Conservation (phyloP, 1,284 basidiomycete genomes). For the Ustilago xerochloae region DNA sequence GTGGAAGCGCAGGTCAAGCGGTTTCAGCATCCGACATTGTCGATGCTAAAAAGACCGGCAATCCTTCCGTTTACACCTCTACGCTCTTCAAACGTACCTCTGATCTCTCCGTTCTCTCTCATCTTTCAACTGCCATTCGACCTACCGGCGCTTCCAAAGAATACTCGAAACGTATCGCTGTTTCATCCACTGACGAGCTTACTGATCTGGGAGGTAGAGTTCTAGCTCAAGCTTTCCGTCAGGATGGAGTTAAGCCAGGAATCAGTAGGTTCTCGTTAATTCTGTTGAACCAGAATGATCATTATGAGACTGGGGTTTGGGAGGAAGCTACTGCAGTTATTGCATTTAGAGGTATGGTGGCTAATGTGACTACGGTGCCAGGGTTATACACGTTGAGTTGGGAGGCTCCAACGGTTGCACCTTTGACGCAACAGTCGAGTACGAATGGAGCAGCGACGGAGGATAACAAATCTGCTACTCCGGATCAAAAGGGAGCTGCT, state of each 20-base stretch:
- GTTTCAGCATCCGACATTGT: slow-evolving; percentile 10
- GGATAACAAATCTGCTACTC: background rate
- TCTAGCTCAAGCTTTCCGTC: slow-evolving; percentile 44
- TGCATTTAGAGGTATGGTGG: slow-evolving; percentile 34
- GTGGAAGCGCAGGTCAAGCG: background rate
- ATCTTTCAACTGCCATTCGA: slow-evolving; percentile 46
- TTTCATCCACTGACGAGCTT: slow-evolving; percentile 38
- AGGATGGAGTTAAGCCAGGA: slow-evolving; percentile 31
- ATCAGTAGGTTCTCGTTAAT: slow-evolving; percentile 39
- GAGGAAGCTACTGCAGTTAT: slow-evolving; percentile 30
- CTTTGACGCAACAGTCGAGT: no score
- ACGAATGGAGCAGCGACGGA: background rate
- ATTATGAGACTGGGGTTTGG: slow-evolving; percentile 40
- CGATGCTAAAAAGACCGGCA: slow-evolving; percentile 35
- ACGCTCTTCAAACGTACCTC: slow-evolving; percentile 41
- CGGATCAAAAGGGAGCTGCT: background rate
- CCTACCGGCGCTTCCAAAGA: slow-evolving; percentile 13
- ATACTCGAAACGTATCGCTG: slow-evolving; percentile 42
- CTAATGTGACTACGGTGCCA: slow-evolving; percentile 29
- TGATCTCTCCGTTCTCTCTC: slow-evolving; percentile 37
- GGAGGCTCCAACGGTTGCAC: slow-evolving; percentile 31
- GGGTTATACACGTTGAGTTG: slow-evolving; percentile 46
- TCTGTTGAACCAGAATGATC: slow-evolving; percentile 56
- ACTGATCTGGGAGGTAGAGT: slow-evolving; percentile 25
- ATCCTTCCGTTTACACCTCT: slow-evolving; percentile 4